A percentile compares a stretch with the other conserved stretches of the same genome.
Evolutionary conservation across 2,329 filamentous ascomycete genomes (phyloP).

Genomic region (Mariannaea sp.): DNA sequence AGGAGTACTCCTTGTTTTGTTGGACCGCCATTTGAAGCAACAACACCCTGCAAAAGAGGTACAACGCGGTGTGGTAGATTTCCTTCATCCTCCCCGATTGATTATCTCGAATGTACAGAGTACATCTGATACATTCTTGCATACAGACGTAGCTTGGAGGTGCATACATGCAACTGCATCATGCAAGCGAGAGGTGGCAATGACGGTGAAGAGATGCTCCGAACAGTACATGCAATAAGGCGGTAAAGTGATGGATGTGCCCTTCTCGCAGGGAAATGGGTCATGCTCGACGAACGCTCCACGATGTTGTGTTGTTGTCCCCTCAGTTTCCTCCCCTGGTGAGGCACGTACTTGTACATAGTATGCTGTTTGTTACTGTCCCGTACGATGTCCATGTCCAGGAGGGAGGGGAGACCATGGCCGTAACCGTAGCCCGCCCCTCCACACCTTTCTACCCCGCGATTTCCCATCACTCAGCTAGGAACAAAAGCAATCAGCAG

Average conservation of each 20-base stretch:
- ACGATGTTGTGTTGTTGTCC: constrained; percentile 22
- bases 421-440: constrained; percentile 5
- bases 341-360: neutral
- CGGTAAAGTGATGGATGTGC: constrained; percentile 2
- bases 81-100: neutral
- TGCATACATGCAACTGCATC: neutral
- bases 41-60: neutral
- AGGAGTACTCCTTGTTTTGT: too few species aligned
- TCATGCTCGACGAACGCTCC: constrained; percentile 12
- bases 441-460: constrained; percentile 31
- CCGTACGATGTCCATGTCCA: neutral
- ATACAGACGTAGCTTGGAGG: neutral
- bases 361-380: neutral
- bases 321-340: constrained; percentile 7
- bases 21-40: too few species aligned
- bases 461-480: constrained; percentile 26
- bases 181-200: too few species aligned
- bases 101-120: too few species aligned
- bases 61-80: constrained; percentile 11
- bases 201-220: too few species aligned
- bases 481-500: too few species aligned
- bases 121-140: neutral
- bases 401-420: neutral
- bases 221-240: constrained; percentile 6
- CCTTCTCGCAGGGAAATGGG: too few species aligned